These are phyloP conservation scores for Fusarium tjaetaba DNA, from an alignment of 2,329 filamentous ascomycete genomes.

Conservation along the genomic window DNA sequence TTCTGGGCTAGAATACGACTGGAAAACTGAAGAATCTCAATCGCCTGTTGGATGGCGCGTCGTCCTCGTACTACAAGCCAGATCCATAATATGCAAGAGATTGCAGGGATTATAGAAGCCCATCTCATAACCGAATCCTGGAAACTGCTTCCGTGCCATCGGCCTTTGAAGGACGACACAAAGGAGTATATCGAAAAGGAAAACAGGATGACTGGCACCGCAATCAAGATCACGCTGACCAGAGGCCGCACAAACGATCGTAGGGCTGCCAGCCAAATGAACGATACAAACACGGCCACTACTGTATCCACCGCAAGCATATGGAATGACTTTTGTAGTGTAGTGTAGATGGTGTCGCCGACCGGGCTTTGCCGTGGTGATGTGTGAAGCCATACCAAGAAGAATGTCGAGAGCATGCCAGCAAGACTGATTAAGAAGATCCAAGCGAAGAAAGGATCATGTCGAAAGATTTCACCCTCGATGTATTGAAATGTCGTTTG, in stretches of 20 bases:
- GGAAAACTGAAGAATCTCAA: slow-evolving; percentile 91
- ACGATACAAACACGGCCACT: slow-evolving; percentile 86
- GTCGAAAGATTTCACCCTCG: slow-evolving; percentile 76
- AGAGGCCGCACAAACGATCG: slow-evolving; percentile 88
- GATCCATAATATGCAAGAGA: slow-evolving; percentile 80
- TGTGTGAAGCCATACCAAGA: slow-evolving; percentile 91
- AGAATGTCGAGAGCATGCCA: slow-evolving; percentile 85
- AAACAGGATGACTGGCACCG: slow-evolving; percentile 85
- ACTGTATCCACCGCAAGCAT: slow-evolving; percentile 91
- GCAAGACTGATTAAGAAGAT: slow-evolving; percentile 87
- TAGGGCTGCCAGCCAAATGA: slow-evolving; percentile 89
- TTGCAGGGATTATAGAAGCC: slow-evolving; percentile 79
- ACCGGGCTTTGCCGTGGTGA: slow-evolving; percentile 76
- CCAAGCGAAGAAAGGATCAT: slow-evolving; percentile 93
- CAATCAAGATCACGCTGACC: slow-evolving; percentile 81
- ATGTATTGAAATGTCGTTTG: slow-evolving; percentile 62
- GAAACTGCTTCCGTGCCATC: slow-evolving; percentile 76
- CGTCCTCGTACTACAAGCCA: slow-evolving; percentile 85
- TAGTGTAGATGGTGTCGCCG: slow-evolving; percentile 94
- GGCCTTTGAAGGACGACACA: slow-evolving; percentile 85
- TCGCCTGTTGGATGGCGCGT: slow-evolving; percentile 81
- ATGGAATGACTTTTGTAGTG: slow-evolving; percentile 85
- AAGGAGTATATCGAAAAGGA: slow-evolving; percentile 94
- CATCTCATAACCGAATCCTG: slow-evolving; percentile 93
- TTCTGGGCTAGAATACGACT: slow-evolving; percentile 88